Percentiles rank a stretch among this genome's conserved stretches.
Evolutionary conservation across 495 filamentous ascomycete genomes (phyloP).

Genomic region (Entonaema liquescens): DNA sequence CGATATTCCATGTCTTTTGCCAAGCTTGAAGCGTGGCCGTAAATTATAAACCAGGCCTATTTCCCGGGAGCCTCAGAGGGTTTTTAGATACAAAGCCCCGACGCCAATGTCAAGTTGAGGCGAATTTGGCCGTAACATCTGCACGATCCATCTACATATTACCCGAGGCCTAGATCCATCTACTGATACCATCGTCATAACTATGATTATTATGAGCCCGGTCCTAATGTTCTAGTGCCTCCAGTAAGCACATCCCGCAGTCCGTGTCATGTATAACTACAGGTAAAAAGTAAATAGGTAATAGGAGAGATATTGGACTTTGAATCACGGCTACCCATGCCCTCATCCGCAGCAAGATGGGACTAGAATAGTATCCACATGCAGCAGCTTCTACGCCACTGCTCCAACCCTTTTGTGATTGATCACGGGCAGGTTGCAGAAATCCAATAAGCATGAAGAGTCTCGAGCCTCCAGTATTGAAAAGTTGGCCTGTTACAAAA

Average conservation of each 20-base stretch:
- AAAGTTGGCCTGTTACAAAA: slow-evolving; percentile 30
- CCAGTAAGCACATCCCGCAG: neutral
- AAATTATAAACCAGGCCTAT: neutral
- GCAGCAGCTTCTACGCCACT: slow-evolving; percentile 33
- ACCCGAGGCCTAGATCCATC: slow-evolving; percentile 27
- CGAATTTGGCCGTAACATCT: slow-evolving; percentile 38
- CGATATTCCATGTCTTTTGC: neutral
- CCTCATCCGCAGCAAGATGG: slow-evolving; percentile 4
- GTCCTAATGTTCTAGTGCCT: neutral
- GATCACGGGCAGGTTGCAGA: slow-evolving; percentile 20
- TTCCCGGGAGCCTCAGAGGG: neutral
- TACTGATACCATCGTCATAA: slow-evolving; percentile 32
- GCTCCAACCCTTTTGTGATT: slow-evolving; percentile 22
- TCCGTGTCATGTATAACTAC: neutral
- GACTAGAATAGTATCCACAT: slow-evolving; percentile 20
- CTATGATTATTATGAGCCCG: slow-evolving; percentile 12
- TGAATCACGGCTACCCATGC: neutral
- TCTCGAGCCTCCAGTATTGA: slow-evolving; percentile 30
- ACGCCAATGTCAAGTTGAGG: slow-evolving; percentile 28
- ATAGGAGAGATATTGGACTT: slow-evolving; percentile 1
- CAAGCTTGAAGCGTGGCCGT: neutral
- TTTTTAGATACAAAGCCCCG: slow-evolving; percentile 24
- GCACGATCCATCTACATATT: slow-evolving; percentile 23
- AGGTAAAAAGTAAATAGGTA: neutral
- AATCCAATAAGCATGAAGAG: slow-evolving; percentile 27